Conservation (phyloP, 2,329 filamentous ascomycete species). For the Fusarium algeriense region DNA sequence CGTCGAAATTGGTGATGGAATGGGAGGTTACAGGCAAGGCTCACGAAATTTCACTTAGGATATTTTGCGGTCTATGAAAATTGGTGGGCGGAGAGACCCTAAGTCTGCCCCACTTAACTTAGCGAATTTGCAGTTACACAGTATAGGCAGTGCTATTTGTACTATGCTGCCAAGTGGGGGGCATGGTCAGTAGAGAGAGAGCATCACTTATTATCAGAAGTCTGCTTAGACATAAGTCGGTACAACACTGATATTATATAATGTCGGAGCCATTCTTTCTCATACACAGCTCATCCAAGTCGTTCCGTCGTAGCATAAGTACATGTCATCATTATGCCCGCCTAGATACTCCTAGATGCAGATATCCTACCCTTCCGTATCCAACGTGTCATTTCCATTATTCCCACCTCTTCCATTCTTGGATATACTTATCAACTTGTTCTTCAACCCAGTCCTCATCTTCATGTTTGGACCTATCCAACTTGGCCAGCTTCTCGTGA, state of each 20-base stretch:
- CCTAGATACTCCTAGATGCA: constrained; percentile 40
- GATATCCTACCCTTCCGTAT: constrained; percentile 9
- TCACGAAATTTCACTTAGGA: constrained; percentile 54
- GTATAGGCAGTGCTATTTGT: not conserved
- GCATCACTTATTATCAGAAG: not conserved
- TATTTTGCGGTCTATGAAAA: constrained; percentile 49
- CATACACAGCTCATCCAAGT: constrained; percentile 31
- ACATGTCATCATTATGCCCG: constrained; percentile 37
- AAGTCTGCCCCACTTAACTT: constrained; percentile 49
- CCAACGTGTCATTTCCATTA: constrained; percentile 48
- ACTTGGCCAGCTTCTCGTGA: constrained; percentile 63
- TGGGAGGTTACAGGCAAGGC: constrained; percentile 48
- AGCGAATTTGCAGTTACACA: constrained; percentile 41
- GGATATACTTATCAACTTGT: constrained; percentile 62
- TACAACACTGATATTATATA: not conserved
- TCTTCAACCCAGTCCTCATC: constrained; percentile 56
- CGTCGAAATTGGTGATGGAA: constrained; percentile 56
- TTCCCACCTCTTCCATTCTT: constrained; percentile 71
- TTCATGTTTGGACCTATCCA: constrained; percentile 53
- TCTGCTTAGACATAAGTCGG: not conserved
- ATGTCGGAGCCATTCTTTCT: constrained; percentile 37
- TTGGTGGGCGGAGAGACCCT: constrained; percentile 58
- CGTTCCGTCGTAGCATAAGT: constrained; percentile 35
- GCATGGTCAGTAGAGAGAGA: not conserved
- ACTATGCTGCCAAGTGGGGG: not conserved